Evolutionary conservation across 495 filamentous ascomycete genomes (phyloP), one percentile per base, ranked within the genome.

Genomic region (Hypoxylon lienhwacheense): DNA sequence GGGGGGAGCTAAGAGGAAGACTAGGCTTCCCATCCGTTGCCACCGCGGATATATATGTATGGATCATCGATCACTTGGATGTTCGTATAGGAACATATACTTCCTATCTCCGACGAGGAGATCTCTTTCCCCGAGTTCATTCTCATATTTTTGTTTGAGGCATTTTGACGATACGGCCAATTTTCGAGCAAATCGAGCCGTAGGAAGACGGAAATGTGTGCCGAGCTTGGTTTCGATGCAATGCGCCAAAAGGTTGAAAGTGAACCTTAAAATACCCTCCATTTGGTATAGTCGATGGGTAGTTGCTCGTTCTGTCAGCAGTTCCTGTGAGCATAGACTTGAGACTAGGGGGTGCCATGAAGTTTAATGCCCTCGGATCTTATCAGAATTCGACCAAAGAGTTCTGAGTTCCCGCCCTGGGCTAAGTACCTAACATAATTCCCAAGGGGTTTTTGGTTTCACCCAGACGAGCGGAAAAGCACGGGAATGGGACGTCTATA

Each of bases 351-450:
- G 41, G 7, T 41, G 24, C 12, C 25, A 25, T 19, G 28, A 54
- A 54, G 41, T 34, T 40, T 46, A 47, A 53, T 39, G 3, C 12
- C 20, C 26, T 20, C 26, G 14, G 19, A 43, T 8, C 28, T n/a
- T n/a, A 10, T n/a, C 8, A n/a, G 7, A n/a, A n/a, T n/a, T n/a
- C n/a, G n/a, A n/a, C n/a, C n/a, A n/a, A n/a, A n/a, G n/a, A 31
- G 28, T n/a, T 31, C 28, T 31, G 12, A n/a, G n/a, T n/a, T n/a
- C n/a, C n/a, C n/a, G n/a, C n/a, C n/a, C n/a, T n/a, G n/a, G n/a
- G n/a, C n/a, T n/a, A n/a, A n/a, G n/a, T n/a, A n/a, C n/a, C n/a
- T n/a, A n/a, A n/a, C n/a, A n/a, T n/a, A n/a, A n/a, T n/a, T n/a
- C n/a, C n/a, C n/a, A n/a, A n/a, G n/a, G n/a, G n/a, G n/a, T n/a